Evolutionary conservation across 1,139 yeast genomes (phyloP).

Genomic region (Sugiyamaella paludigena): DNA sequence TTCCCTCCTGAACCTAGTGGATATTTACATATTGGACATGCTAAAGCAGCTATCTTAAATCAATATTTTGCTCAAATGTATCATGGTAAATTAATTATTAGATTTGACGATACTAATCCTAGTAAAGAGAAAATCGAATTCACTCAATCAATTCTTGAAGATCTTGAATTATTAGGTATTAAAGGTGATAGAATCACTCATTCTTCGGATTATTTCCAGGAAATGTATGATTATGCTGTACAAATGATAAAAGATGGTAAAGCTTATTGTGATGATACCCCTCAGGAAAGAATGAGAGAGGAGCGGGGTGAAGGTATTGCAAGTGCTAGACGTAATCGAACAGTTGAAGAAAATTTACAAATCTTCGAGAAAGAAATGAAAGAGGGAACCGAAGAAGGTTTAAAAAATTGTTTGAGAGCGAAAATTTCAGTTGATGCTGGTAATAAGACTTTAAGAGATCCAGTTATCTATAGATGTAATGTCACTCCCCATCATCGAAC

Average conservation of each 20-base stretch:
- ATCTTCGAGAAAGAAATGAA: slow-evolving; percentile 89
- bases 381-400: slow-evolving; percentile 86
- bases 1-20: slow-evolving; percentile 96
- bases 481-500: slow-evolving; percentile 97
- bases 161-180: slow-evolving; percentile 81
- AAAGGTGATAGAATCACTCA: slow-evolving; percentile 83
- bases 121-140: slow-evolving; percentile 90
- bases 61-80: slow-evolving; percentile 92
- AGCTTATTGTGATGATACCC: slow-evolving; percentile 96
- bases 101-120: slow-evolving; percentile 98
- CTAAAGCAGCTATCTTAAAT: slow-evolving; percentile 93
- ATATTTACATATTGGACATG: slow-evolving; percentile 94
- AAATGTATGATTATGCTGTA: slow-evolving; percentile 82
- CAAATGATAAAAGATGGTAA: slow-evolving; percentile 88
- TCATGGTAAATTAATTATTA: slow-evolving; percentile 89
- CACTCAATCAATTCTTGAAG: slow-evolving; percentile 89
- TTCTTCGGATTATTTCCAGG: slow-evolving; percentile 88
- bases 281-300: slow-evolving; percentile 91
- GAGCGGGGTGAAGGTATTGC: slow-evolving; percentile 97
- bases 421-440: slow-evolving; percentile 86
- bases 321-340: slow-evolving; percentile 83
- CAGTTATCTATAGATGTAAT: slow-evolving; percentile 95
- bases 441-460: slow-evolving; percentile 95
- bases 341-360: slow-evolving; percentile 83
- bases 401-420: slow-evolving; percentile 88